A percentile compares a stretch with the other conserved stretches of the same genome.
phyloP scores from a whole-genome alignment of 31 red algal genomes.

The Odonthalia washingtoniensis region DNA sequence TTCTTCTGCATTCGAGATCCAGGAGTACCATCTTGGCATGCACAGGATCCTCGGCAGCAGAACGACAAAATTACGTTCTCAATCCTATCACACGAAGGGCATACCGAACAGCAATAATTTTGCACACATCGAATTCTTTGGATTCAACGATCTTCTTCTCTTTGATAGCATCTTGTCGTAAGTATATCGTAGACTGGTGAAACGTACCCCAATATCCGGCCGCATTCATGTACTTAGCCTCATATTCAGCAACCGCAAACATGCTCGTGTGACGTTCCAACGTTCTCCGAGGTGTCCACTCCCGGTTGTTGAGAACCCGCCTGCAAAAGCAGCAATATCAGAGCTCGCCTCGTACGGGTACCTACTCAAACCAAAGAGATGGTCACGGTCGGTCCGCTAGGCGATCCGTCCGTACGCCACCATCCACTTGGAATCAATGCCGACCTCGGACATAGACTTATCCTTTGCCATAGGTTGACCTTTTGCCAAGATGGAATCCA shows the following conservation, averaged over 20 bases:
- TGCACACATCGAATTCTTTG: not conserved
- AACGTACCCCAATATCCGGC: conserved; percentile 57
- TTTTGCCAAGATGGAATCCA: too few species aligned
- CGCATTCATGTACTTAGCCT: conserved; percentile 60
- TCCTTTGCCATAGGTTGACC: not conserved
- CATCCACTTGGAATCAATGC: conserved; percentile 9
- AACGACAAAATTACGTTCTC: conserved; percentile 1
- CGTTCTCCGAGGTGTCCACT: conserved; percentile 21
- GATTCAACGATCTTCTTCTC: not conserved
- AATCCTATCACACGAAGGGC: not conserved
- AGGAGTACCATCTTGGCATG: conserved; percentile 13
- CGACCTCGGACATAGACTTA: conserved; percentile 7
- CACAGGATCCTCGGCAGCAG: conserved; percentile 5
- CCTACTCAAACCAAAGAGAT: conserved; percentile 21
- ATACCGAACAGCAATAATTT: not conserved
- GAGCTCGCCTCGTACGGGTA: conserved; percentile 45
- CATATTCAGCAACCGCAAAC: conserved; percentile 30
- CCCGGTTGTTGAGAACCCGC: conserved; percentile 45
- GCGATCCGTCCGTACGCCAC: conserved; percentile 19
- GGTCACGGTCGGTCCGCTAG: conserved; percentile 25
- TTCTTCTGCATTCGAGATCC: not conserved
- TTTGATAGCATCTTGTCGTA: conserved; percentile 24
- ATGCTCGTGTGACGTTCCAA: conserved; percentile 13
- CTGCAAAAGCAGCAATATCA: not conserved
- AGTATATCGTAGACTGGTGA: conserved; percentile 24